Percentiles rank a stretch among this genome's conserved stretches.
These are phyloP conservation scores for Epichloe gansuensis DNA, from an alignment of 2,329 filamentous ascomycete species.

Conservation along the genomic window DNA sequence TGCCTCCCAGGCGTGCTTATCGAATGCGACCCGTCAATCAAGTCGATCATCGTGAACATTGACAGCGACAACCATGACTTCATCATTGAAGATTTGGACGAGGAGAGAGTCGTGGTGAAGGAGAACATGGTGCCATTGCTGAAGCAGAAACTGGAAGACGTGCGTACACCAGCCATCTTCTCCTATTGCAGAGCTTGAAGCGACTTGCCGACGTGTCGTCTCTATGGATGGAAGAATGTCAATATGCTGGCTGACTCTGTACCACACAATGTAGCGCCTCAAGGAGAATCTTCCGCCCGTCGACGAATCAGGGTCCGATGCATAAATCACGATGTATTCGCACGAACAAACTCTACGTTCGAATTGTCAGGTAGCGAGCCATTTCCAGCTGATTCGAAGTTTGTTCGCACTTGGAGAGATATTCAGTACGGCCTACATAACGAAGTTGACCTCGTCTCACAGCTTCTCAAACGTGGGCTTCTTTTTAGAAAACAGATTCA, in stretches of 20 bases:
- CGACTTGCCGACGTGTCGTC: neutral
- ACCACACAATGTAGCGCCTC: constrained; percentile 25
- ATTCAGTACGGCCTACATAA: neutral
- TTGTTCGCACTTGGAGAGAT: too few relatives aligned
- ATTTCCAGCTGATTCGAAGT: too few relatives aligned
- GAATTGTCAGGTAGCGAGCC: too few relatives aligned
- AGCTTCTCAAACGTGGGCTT: constrained; percentile 79
- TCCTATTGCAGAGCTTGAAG: neutral
- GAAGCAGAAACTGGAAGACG: constrained; percentile 56
- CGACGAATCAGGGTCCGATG: constrained; percentile 39
- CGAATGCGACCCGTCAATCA: constrained; percentile 77
- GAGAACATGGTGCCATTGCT: constrained; percentile 56
- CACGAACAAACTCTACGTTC: neutral
- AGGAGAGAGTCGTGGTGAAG: constrained; percentile 62
- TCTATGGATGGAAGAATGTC: neutral
- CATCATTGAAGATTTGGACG: constrained; percentile 70
- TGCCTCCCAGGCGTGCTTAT: constrained; percentile 50
- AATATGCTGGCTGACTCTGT: neutral
- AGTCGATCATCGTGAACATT: constrained; percentile 70
- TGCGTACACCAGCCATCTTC: constrained; percentile 22
- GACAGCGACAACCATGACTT: constrained; percentile 57
- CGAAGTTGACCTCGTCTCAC: constrained; percentile 23
- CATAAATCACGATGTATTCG: constrained; percentile 11
- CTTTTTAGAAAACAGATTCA: constrained; percentile 65
- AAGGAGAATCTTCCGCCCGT: constrained; percentile 38